Conservation (phyloP, 2,329 filamentous ascomycete genomes). For the Colletotrichum lentis region DNA sequence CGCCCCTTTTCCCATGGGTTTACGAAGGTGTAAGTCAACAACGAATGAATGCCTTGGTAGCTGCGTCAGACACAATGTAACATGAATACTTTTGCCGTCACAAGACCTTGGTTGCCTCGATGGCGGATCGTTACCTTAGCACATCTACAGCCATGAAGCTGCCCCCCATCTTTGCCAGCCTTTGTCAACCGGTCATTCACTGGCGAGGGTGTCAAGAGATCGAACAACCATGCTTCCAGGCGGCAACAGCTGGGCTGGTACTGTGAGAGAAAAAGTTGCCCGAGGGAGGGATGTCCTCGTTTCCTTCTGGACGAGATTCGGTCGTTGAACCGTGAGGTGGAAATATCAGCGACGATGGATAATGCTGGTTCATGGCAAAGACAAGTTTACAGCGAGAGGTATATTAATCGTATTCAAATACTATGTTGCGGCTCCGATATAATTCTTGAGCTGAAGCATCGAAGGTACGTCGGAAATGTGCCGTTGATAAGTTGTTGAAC, state of each 20-base stretch:
- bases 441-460: too few species aligned
- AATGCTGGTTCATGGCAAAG: too few species aligned
- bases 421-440: too few species aligned
- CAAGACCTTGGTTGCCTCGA: not conserved
- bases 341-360: not conserved
- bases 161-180: constrained; percentile 7
- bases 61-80: not conserved
- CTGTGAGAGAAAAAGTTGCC: not conserved
- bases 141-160: not conserved
- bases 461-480: too few species aligned
- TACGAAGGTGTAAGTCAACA: too few species aligned
- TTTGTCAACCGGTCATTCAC: constrained; percentile 31
- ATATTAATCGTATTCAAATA: too few species aligned
- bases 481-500: too few species aligned
- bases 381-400: too few species aligned
- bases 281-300: too few species aligned
- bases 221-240: not conserved
- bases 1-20: not conserved
- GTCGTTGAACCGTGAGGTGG: too few species aligned
- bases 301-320: not conserved
- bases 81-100: not conserved
- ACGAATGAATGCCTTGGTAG: not conserved
- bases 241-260: not conserved
- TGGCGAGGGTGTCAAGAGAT: not conserved
- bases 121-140: not conserved